Percentiles rank a stretch among this genome's conserved stretches.
Evolutionary conservation across 2,329 filamentous ascomycete species (phyloP).

Genomic region (Alternaria postmessia): DNA sequence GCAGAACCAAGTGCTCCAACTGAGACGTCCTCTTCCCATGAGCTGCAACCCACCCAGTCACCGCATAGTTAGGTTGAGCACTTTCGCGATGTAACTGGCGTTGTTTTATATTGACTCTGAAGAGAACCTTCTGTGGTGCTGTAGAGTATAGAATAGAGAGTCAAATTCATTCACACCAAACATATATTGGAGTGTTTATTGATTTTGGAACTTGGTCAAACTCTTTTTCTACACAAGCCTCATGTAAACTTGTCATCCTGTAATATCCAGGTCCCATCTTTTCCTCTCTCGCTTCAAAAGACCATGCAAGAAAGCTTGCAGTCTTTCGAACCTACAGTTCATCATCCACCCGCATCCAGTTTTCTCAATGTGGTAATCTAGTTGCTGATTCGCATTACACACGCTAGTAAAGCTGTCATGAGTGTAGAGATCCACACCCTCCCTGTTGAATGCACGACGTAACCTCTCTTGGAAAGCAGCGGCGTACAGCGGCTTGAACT

Average conservation of each 20-base stretch:
- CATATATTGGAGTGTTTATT: fast-evolving
- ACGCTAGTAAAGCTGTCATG: neutral
- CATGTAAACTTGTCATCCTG: too few relatives aligned
- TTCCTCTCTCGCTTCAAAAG: neutral
- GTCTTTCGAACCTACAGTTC: neutral
- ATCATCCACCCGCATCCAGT: neutral
- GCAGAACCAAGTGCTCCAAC: too few relatives aligned
- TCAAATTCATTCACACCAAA: too few relatives aligned
- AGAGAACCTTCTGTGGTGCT: fast-evolving
- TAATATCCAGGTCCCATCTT: too few relatives aligned
- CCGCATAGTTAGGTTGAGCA: too few relatives aligned
- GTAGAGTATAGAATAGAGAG: too few relatives aligned
- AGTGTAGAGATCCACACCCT: neutral
- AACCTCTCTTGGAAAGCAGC: neutral
- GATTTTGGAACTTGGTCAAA: fast-evolving
- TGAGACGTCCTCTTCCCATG: too few relatives aligned
- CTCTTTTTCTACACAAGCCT: fast-evolving
- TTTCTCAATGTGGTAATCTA: neutral
- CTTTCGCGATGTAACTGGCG: fast-evolving
- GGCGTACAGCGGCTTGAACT: neutral
- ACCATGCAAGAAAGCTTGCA: neutral
- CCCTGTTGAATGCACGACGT: neutral
- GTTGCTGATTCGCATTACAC: neutral
- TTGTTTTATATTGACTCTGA: too few relatives aligned
- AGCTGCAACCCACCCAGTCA: too few relatives aligned